A percentile compares a stretch with the other conserved stretches of the same genome.
phyloP scores from a whole-genome alignment of 495 filamentous ascomycete species.

The Hypomontagnella monticulosa region DNA sequence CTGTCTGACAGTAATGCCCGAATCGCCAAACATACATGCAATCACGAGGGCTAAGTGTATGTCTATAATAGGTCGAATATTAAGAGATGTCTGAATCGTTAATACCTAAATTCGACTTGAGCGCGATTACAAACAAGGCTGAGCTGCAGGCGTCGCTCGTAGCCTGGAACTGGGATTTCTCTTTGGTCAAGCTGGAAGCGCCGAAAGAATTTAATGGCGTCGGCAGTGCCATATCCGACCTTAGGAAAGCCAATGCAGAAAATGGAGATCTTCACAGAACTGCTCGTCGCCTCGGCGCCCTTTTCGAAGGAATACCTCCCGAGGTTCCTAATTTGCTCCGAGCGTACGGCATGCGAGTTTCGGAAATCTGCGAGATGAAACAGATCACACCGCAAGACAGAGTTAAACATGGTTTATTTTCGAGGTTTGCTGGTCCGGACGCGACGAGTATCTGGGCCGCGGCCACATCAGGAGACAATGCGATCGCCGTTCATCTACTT shows the following conservation, averaged over 20 bases:
- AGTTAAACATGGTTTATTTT: slow-evolving; percentile 34
- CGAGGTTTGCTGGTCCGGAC: slow-evolving; percentile 41
- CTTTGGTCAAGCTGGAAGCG: background rate
- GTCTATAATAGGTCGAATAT: too few species aligned
- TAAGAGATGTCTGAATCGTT: too few species aligned
- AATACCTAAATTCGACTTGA: too few species aligned
- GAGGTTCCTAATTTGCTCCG: slow-evolving; percentile 25
- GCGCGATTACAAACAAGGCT: too few species aligned
- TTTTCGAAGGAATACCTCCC: slow-evolving; percentile 42
- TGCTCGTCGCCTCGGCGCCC: slow-evolving; percentile 45
- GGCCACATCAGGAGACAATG: slow-evolving; percentile 47
- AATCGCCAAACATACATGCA: too few species aligned
- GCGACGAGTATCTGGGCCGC: slow-evolving; percentile 50
- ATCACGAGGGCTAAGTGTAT: too few species aligned
- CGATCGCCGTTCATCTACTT: slow-evolving; percentile 50
- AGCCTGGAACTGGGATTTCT: background rate
- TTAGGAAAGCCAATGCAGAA: slow-evolving; percentile 42
- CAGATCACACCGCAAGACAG: slow-evolving; percentile 33
- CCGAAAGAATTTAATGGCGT: background rate
- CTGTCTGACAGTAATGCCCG: too few species aligned
- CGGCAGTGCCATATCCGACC: slow-evolving; percentile 24
- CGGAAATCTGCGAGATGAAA: background rate
- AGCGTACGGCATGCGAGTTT: slow-evolving; percentile 41
- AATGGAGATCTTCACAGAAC: slow-evolving; percentile 43
- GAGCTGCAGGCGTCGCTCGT: too few species aligned